Percentiles rank a stretch among this genome's conserved stretches.
Conservation (phyloP, 2,329 filamentous ascomycete species). For the Plenodomus tracheiphilus region DNA sequence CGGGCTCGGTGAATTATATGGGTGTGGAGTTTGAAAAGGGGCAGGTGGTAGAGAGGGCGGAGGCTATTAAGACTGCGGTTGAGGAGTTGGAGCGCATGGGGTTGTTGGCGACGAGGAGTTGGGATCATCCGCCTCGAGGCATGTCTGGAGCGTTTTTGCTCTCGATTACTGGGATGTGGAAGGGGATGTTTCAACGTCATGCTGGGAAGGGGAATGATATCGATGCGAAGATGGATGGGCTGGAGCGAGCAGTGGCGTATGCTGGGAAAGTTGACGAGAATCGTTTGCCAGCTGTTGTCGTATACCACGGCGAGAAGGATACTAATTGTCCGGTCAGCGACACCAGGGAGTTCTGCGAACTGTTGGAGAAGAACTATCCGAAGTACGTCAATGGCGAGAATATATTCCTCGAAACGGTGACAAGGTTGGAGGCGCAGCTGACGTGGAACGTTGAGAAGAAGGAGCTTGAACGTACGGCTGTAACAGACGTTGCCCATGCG, state of each 20-base stretch:
- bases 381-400: no score
- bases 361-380: no score
- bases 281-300: background rate
- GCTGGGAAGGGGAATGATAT: background rate
- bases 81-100: background rate
- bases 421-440: no score
- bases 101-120: background rate
- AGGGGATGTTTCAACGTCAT: background rate
- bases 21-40: no score
- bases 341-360: background rate
- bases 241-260: background rate
- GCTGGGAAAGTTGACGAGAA: no score
- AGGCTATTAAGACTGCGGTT: background rate
- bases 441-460: no score
- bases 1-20: no score
- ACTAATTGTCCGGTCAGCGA: background rate
- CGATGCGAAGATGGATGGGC: background rate
- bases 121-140: background rate
- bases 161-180: background rate
- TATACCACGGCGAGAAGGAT: slow-evolving; percentile 2
- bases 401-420: no score
- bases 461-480: no score
- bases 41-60: background rate
- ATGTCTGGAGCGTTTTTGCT: slow-evolving; percentile 1
- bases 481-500: no score